Evolutionary conservation across 2,329 filamentous ascomycete species (phyloP).

Genomic region (Ophiognomonia clavigignenti-juglandacearum): DNA sequence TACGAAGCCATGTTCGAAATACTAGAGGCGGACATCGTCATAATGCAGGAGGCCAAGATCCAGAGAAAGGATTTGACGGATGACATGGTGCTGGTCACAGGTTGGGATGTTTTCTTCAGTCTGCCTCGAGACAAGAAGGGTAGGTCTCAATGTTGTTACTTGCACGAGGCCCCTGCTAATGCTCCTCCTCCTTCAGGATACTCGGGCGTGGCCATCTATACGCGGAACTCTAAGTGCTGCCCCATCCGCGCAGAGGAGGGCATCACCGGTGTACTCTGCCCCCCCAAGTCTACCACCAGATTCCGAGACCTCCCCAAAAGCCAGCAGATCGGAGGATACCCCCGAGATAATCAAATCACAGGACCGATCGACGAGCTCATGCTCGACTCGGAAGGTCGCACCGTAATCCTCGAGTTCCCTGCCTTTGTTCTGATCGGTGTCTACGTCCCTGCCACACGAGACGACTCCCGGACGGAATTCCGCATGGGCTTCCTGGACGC

Average conservation of each 20-base stretch:
- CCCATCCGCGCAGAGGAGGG: slow-evolving; percentile 92
- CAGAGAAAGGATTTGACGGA: slow-evolving; percentile 87
- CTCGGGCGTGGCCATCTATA: slow-evolving; percentile 93
- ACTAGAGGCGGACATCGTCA: slow-evolving; percentile 84
- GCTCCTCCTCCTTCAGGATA: slow-evolving; percentile 57
- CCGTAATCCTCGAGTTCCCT: slow-evolving; percentile 86
- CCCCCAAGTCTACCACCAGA: slow-evolving; percentile 63
- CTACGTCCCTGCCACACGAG: slow-evolving; percentile 86
- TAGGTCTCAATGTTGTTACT: slow-evolving; percentile 26
- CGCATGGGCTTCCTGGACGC: slow-evolving; percentile 74
- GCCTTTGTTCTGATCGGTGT: slow-evolving; percentile 91
- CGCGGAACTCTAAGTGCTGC: slow-evolving; percentile 76
- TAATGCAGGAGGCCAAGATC: slow-evolving; percentile 96
- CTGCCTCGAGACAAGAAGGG: slow-evolving; percentile 92
- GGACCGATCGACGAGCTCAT: slow-evolving; percentile 60
- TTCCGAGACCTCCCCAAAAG: slow-evolving; percentile 71
- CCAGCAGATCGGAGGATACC: slow-evolving; percentile 86
- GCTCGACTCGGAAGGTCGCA: slow-evolving; percentile 88
- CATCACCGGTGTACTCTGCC: slow-evolving; percentile 74
- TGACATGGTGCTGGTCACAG: slow-evolving; percentile 91
- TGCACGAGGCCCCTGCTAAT: slow-evolving; percentile 1
- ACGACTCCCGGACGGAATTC: slow-evolving; percentile 79
- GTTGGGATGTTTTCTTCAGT: slow-evolving; percentile 96
- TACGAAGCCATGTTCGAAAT: slow-evolving; percentile 93
- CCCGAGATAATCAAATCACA: slow-evolving; percentile 61